Evolutionary conservation across 306 rosid genomes (phyloP), one percentile per base, ranked within the genome.

Genomic region (Quercus alba): DNA sequence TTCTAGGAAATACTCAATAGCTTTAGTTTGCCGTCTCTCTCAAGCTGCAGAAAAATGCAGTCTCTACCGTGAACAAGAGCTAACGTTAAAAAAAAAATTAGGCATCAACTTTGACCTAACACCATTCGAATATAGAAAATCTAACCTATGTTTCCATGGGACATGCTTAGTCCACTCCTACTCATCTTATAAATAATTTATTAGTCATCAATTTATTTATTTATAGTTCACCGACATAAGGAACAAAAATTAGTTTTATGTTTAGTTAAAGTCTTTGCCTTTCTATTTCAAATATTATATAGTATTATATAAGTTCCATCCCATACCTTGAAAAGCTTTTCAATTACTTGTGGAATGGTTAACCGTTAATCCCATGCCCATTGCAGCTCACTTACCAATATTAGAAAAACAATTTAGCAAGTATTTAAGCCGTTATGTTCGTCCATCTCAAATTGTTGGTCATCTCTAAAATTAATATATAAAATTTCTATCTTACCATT

Each of bases 151-250:
- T 31, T 68, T 31, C n/a, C 69, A 10, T 59, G 28, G 67, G 49
- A 75, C 23, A 18, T 57, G 75, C 59, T 61, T 74, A 35, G 30
- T 61, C 75, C 55, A 63, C 64, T 71, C 81, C 75, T 44, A 75
- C 35, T 76, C 78, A 72, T 46, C 46, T 49, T 56, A 49, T 62
- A 13, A 6, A 61, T 52, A 33, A 33, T 31, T 30, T 52, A 78
- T 7, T 54, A 46, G 73, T 58, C 33, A 69, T 66, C 20, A 15
- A 35, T 38, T 38, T 38, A 38, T 38, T 38, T 38, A 63, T 69
- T 21, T 6, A 46, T 28, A 52, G 28, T 44, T 44, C 15, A 67
- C 78, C 56, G 51, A 56, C 73, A 64, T 23, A 57, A 14, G 56
- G 13, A 56, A 52, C 30, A 25, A 54, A 49, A 8, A 41, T 12